Evolutionary conservation across 2,329 filamentous ascomycete genomes (phyloP), one percentile per base, ranked within the genome.

Genomic region (Neofusicoccum umdonicola): DNA sequence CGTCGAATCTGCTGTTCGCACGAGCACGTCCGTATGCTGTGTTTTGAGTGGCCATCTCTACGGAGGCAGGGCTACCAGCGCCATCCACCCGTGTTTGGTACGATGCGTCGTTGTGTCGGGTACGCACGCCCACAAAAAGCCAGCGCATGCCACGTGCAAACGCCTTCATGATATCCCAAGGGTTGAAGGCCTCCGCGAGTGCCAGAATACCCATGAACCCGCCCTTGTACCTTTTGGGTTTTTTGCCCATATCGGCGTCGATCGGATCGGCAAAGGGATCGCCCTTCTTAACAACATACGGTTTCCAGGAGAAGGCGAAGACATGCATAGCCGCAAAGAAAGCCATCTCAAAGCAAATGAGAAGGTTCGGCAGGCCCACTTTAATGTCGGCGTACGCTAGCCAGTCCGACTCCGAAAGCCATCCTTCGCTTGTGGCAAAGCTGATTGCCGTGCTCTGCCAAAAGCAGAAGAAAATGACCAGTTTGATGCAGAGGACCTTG

Each of bases 381-480:
- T 91, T 90, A 70, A 96, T 83, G 74, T 96, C 92, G 0, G 88
- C 88, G 47, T 88, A 88, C 37, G 87, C 86, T 12, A 96, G 77
- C 39, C 84, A 83, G 1, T 82, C 76, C 48, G 83, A 88, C 0
- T 90, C 76, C 67, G 88, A 85, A 57, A 95, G 81, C 15, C 88
- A 83, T 4, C 90, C 83, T 4, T 84, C 83, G 76, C 83, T 78
- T 17, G 85, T 85, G 19, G 90, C 78, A 65, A 89, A 81, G 19
- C 83, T 87, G 68, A 90, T 87, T 60, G 87, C 69, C 70, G 84
- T 69, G 39, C 68, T 73, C 73, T 97, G 92, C 92, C 92, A 96
- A 77, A 96, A 96, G 41, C 89, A 93, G 69, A 97, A 84, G 81
- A 96, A 96, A 72, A 96, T 92, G 72, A 96, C 92, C 34, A 96